These are phyloP conservation scores for Fagopyrum homotropicum DNA, from an alignment of 148 eudicot genomes.

Conservation along the genomic window DNA sequence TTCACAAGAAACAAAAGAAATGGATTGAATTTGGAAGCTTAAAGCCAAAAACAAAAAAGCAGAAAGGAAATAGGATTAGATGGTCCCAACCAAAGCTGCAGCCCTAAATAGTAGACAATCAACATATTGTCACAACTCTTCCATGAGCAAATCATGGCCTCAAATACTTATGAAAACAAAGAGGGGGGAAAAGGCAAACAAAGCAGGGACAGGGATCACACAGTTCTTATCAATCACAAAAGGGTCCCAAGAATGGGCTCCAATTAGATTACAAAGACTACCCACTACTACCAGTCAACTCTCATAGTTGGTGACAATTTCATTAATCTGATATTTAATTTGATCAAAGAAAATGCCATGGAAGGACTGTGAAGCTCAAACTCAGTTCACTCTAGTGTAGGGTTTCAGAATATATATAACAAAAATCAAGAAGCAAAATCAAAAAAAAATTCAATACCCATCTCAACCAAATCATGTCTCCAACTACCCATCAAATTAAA, in stretches of 20 bases:
- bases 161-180: neutral
- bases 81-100: neutral
- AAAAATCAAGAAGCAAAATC: neutral
- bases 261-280: slow-evolving; percentile 3
- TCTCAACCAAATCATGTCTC: neutral
- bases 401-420: neutral
- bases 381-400: neutral
- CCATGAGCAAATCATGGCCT: neutral
- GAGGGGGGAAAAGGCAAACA: neutral
- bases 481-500: neutral
- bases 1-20: slow-evolving; percentile 23
- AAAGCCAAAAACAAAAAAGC: neutral
- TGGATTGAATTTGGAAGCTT: neutral
- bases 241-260: slow-evolving; percentile 2
- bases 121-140: neutral
- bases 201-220: neutral
- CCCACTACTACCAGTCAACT: slow-evolving; percentile 4
- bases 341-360: neutral
- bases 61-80: neutral
- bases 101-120: neutral
- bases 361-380: neutral
- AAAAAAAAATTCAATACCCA: neutral
- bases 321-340: neutral
- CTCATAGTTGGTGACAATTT: neutral
- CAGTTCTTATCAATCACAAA: neutral